phyloP scores from a whole-genome alignment of 2,329 filamentous ascomycete genomes.

The Fusarium duplospermum region DNA sequence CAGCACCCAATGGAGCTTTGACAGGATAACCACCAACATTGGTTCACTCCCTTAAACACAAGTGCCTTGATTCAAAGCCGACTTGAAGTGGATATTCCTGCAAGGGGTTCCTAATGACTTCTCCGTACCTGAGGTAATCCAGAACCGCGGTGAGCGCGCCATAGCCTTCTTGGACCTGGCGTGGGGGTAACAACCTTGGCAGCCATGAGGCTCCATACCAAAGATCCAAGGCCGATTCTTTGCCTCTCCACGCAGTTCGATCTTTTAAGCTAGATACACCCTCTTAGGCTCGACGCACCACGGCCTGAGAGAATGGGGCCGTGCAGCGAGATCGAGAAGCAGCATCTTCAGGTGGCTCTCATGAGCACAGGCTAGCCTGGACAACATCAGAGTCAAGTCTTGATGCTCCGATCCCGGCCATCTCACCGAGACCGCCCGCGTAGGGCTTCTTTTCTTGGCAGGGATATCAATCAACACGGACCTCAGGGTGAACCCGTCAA shows the following conservation, averaged over 20 bases:
- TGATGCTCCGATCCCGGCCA: conserved; percentile 2
- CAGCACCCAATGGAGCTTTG: background rate
- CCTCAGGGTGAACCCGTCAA: background rate
- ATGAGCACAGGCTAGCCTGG: background rate
- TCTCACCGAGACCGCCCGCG: background rate
- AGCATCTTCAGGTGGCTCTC: background rate
- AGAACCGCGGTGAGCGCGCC: background rate
- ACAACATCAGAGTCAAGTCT: background rate
- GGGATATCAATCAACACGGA: background rate
- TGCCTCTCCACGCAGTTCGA: background rate
- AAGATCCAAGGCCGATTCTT: background rate
- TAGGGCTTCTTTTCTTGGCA: background rate
- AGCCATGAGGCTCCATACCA: background rate
- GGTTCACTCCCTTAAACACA: background rate
- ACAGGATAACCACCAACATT: background rate
- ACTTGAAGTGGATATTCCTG: background rate
- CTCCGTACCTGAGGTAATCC: background rate
- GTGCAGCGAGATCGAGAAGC: background rate
- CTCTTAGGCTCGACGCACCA: background rate
- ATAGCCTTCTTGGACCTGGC: background rate
- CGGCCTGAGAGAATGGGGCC: background rate
- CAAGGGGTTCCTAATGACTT: background rate
- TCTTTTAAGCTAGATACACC: background rate
- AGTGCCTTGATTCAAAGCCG: background rate
- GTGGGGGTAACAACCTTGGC: background rate